Percentiles rank a stretch among this genome's conserved stretches.
phyloP scores from a whole-genome alignment of 2,329 filamentous ascomycete species.

The Trichoderma atroviride region DNA sequence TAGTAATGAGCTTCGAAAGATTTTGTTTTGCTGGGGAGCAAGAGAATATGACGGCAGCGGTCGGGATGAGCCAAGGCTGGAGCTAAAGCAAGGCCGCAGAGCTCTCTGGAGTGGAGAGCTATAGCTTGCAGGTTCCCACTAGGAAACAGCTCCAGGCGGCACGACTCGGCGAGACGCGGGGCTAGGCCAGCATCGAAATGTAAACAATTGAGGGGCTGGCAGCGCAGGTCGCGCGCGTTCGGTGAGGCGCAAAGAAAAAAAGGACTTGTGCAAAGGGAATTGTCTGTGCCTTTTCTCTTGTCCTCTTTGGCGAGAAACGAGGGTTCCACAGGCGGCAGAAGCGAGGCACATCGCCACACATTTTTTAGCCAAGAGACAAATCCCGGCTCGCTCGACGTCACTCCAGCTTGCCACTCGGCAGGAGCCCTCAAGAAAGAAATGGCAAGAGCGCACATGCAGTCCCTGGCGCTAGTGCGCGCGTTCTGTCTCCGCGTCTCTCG shows the following conservation, averaged over 20 bases:
- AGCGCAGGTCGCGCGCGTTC: constrained; percentile 17
- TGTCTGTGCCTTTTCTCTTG: not conserved
- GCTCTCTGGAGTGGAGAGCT: not conserved
- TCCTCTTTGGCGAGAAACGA: no score
- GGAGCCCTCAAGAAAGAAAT: not conserved
- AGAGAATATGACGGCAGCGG: not conserved
- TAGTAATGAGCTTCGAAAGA: constrained; percentile 35
- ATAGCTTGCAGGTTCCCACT: not conserved
- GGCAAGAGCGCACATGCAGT: not conserved
- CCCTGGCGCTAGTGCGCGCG: constrained; percentile 2
- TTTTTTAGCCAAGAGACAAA: not conserved
- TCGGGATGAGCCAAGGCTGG: not conserved
- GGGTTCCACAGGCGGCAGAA: not conserved
- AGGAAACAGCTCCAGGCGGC: not conserved
- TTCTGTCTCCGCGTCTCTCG: not conserved
- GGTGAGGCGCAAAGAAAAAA: constrained; percentile 3
- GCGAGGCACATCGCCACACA: not conserved
- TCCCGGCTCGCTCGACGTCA: constrained; percentile 17
- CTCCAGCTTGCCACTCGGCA: constrained; percentile 20
- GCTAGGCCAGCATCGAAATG: constrained; percentile 21
- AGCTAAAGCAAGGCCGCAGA: not conserved
- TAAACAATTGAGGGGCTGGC: constrained; percentile 30
- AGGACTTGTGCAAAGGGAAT: not conserved
- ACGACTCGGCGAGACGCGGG: constrained; percentile 27
- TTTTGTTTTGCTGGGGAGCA: not conserved